Evolutionary conservation across 192 early-diverging fungal species (phyloP).

Genomic region (Backusella luteola): DNA sequence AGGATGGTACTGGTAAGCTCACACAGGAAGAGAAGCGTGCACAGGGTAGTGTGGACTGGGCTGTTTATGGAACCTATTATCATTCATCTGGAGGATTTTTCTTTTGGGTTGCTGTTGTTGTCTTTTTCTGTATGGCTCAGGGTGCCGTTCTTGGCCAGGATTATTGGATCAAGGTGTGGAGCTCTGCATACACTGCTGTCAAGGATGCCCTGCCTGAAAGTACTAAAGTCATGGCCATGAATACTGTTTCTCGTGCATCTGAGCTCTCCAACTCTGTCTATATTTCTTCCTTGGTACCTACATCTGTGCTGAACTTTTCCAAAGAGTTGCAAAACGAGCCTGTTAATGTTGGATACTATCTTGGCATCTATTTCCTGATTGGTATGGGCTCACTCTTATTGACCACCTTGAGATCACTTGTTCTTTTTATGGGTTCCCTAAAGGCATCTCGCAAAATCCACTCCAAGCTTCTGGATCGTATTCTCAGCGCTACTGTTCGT

Average conservation of each 20-base stretch:
- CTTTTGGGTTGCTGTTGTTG: slow-evolving; percentile 60
- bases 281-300: background rate
- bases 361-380: slow-evolving; percentile 58
- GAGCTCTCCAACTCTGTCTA: background rate
- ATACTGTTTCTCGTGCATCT: background rate
- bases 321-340: slow-evolving; percentile 19
- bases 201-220: background rate
- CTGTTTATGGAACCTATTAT: slow-evolving; percentile 79
- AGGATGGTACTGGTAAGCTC: slow-evolving; percentile 51
- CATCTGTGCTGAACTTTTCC: background rate
- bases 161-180: slow-evolving; percentile 67
- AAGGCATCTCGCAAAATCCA: slow-evolving; percentile 59
- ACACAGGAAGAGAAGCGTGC: slow-evolving; percentile 84
- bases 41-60: slow-evolving; percentile 69
- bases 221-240: background rate
- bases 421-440: slow-evolving; percentile 49
- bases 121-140: slow-evolving; percentile 49
- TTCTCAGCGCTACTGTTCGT: slow-evolving; percentile 68
- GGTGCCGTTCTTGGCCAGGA: slow-evolving; percentile 46
- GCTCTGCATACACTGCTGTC: slow-evolving; percentile 25
- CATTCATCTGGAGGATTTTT: slow-evolving; percentile 57
- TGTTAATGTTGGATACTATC: slow-evolving; percentile 58
- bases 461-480: slow-evolving; percentile 47
- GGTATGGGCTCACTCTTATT: slow-evolving; percentile 45
- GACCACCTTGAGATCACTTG: slow-evolving; percentile 37